A percentile compares a stretch with the other conserved stretches of the same genome.
Evolutionary conservation across 192 early-diverging fungal genomes (phyloP).

Genomic region (Linnemannia zychae): DNA sequence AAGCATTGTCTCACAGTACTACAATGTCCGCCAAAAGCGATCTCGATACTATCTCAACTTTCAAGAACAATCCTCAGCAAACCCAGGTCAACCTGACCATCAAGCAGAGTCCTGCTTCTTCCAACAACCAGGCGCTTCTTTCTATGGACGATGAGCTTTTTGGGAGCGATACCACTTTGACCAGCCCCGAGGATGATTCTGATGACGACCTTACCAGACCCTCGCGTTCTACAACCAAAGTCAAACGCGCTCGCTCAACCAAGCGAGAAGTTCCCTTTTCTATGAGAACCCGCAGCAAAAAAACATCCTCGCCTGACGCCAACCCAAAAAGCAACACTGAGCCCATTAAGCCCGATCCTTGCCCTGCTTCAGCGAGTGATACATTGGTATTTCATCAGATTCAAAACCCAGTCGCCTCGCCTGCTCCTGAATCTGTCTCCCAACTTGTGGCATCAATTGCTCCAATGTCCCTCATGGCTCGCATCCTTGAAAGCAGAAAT

Average conservation of each 20-base stretch:
- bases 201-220: slow-evolving; percentile 21
- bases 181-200: slow-evolving; percentile 44
- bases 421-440: neutral
- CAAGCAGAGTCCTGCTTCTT: neutral
- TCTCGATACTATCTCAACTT: neutral
- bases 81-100: neutral
- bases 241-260: neutral
- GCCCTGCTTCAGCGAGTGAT: neutral
- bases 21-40: neutral
- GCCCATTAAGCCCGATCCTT: neutral
- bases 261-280: neutral
- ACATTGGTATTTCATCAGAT: neutral
- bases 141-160: slow-evolving; percentile 27
- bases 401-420: neutral
- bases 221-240: neutral
- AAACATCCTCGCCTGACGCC: neutral
- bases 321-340: neutral
- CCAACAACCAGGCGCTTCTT: neutral
- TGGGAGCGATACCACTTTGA: slow-evolving; percentile 49
- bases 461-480: slow-evolving; percentile 19
- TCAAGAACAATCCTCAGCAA: neutral
- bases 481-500: slow-evolving; percentile 25
- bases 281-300: neutral
- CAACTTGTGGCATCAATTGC: neutral
- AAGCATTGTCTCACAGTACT: neutral